Evolutionary conservation across 2,329 filamentous ascomycete genomes (phyloP), one percentile per base, ranked within the genome.

Genomic region (Pseudogymnoascus sp.): DNA sequence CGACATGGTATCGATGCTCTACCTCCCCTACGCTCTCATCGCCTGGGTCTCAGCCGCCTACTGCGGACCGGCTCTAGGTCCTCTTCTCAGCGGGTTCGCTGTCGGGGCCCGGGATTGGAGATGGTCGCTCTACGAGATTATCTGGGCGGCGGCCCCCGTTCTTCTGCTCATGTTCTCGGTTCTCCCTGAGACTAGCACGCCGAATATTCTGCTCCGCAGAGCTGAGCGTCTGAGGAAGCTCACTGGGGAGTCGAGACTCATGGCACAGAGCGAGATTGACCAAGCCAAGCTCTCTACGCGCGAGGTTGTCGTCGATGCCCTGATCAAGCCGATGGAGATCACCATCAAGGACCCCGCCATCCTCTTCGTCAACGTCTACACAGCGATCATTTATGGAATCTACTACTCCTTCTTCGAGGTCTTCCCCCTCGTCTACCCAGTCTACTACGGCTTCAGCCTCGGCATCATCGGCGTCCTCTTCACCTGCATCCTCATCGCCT

Each of bases 321-420:
- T 88, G 36, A 79, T 86, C 73, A 84, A 84, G 73, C 86, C 85
- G 1, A 73, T 82, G 12, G 79, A 84, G 72, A 83, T 87, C 68
- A 84, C 79, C 5, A 66, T 86, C 70, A 81, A 84, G 70, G 84
- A 87, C 64, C 85, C 85, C 0, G 82, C 84, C 11, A 80, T 88
- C 67, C 72, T 84, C 65, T 87, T 88, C 72, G 80, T 84, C 1
- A 83, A 86, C 69, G 63, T 86, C 39, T 88, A 87, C 73, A 84
- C 81, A 2, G 81, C 80, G 62, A 79, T 87, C 67, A 80, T 83
- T 67, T 88, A 86, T 73, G 82, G 78, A 62, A 85, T 84, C 70
- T 85, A 84, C 76, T 84, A 84, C 69, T 80, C 77, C 45, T 88
- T 81, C 75, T 88, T 88, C 70, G 85, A 88, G 69, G 82, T 82